Conservation (phyloP, 352 stramenopile species). For the Lagenidium giganteum region DNA sequence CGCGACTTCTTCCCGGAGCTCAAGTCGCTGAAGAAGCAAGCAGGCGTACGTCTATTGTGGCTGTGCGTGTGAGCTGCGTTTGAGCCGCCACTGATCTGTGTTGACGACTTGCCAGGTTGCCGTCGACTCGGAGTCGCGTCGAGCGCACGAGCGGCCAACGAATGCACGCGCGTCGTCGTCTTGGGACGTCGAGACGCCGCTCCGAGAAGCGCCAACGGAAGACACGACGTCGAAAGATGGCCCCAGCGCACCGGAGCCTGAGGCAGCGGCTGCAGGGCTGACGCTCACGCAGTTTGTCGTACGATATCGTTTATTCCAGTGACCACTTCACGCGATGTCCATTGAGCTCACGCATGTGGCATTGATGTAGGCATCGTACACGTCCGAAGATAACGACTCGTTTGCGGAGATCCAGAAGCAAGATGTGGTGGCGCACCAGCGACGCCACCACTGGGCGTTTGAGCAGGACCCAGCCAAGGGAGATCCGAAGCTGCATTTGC, state of each 20-base stretch:
- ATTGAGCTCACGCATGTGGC: background rate
- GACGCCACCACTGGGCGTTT: conserved; percentile 76
- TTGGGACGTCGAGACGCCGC: conserved; percentile 65
- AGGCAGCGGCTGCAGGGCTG: conserved; percentile 18
- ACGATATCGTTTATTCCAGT: too few relatives aligned
- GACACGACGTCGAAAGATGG: conserved; percentile 1
- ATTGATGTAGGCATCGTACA: conserved; percentile 51
- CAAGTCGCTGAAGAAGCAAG: conserved; percentile 43
- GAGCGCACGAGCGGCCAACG: too few relatives aligned
- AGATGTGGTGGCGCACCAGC: conserved; percentile 53
- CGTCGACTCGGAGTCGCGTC: too few relatives aligned
- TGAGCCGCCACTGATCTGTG: too few relatives aligned
- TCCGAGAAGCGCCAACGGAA: conserved; percentile 1
- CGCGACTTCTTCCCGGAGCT: conserved; percentile 86
- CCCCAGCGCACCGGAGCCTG: background rate
- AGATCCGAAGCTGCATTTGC: conserved; percentile 64
- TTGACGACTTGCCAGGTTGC: too few relatives aligned
- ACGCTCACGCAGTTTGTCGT: conserved; percentile 75
- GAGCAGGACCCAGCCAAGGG: conserved; percentile 42
- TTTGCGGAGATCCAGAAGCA: conserved; percentile 78
- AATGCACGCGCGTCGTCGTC: conserved; percentile 17
- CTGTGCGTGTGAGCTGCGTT: too few relatives aligned
- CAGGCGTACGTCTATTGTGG: too few relatives aligned
- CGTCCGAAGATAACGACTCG: conserved; percentile 79
- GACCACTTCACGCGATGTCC: too few relatives aligned